phyloP scores from a whole-genome alignment of 306 rosid species.

The Quercus parvula region DNA sequence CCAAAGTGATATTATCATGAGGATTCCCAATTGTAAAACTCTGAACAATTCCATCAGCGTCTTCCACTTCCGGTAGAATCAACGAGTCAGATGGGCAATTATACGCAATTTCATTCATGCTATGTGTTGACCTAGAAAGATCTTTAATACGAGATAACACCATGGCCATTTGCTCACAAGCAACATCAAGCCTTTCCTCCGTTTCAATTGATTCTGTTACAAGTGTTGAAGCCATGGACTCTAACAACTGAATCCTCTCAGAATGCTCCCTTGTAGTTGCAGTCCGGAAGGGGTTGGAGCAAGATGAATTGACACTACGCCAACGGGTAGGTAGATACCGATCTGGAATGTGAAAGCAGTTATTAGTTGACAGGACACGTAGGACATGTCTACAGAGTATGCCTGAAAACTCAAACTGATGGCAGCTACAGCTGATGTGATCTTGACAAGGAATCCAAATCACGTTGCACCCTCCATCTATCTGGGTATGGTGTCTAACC shows the following conservation, averaged over 20 bases:
- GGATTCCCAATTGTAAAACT: slow-evolving; percentile 50
- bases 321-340: slow-evolving; percentile 69
- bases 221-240: slow-evolving; percentile 62
- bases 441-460: slow-evolving; percentile 76
- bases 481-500: slow-evolving; percentile 77
- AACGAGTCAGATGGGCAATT: slow-evolving; percentile 57
- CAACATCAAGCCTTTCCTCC: slow-evolving; percentile 67
- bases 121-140: slow-evolving; percentile 56
- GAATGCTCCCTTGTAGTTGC: slow-evolving; percentile 47
- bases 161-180: slow-evolving; percentile 65
- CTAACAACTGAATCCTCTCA: slow-evolving; percentile 53
- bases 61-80: slow-evolving; percentile 69
- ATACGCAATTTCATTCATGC: slow-evolving; percentile 40
- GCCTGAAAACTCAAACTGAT: slow-evolving; percentile 68
- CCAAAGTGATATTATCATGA: slow-evolving; percentile 52
- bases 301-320: slow-evolving; percentile 40
- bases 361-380: slow-evolving; percentile 74
- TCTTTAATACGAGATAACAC: slow-evolving; percentile 58
- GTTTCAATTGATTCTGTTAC: slow-evolving; percentile 67
- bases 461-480: slow-evolving; percentile 81
- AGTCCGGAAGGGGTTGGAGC: slow-evolving; percentile 37
- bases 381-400: slow-evolving; percentile 72
- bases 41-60: slow-evolving; percentile 52
- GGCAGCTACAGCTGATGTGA: slow-evolving; percentile 80
- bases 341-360: slow-evolving; percentile 81